A percentile compares a stretch with the other conserved stretches of the same genome.
These are phyloP conservation scores for Aspergillus persii DNA, from an alignment of 2,329 filamentous ascomycete genomes.

Conservation along the genomic window DNA sequence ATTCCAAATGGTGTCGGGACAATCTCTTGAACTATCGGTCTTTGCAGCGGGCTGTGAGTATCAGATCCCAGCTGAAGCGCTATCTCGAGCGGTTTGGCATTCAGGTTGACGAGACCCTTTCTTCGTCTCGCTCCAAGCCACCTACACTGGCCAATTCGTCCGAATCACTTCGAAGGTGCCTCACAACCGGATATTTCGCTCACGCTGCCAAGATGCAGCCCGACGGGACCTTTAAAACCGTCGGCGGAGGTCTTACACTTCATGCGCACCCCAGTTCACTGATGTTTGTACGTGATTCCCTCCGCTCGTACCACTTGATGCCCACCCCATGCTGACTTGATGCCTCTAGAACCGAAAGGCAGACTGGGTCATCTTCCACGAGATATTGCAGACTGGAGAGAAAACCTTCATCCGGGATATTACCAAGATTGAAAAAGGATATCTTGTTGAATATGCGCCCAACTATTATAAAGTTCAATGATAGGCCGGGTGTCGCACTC, in stretches of 20 bases:
- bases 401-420: slow-evolving; percentile 91
- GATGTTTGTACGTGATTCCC: slow-evolving; percentile 67
- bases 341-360: slow-evolving; percentile 73
- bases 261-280: slow-evolving; percentile 88
- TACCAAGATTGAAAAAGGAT: slow-evolving; percentile 90
- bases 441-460: slow-evolving; percentile 84
- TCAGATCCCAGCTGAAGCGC: slow-evolving; percentile 79
- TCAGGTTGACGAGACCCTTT: slow-evolving; percentile 60
- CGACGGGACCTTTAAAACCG: slow-evolving; percentile 83
- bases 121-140: slow-evolving; percentile 29
- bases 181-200: slow-evolving; percentile 88
- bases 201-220: slow-evolving; percentile 92
- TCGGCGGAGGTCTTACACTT: slow-evolving; percentile 74
- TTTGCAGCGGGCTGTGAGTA: slow-evolving; percentile 77
- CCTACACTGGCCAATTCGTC: slow-evolving; percentile 49
- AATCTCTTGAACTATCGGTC: slow-evolving; percentile 85
- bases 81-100: slow-evolving; percentile 85
- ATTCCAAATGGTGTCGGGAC: slow-evolving; percentile 81
- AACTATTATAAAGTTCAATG: slow-evolving; percentile 69
- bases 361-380: slow-evolving; percentile 94
- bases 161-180: slow-evolving; percentile 77
- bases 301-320: background rate
- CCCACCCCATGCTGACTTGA: slow-evolving; percentile 12
- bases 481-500: background rate
- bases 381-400: slow-evolving; percentile 81